Conservation (phyloP, 257 asterid genomes). For the Cordia subcordata region DNA sequence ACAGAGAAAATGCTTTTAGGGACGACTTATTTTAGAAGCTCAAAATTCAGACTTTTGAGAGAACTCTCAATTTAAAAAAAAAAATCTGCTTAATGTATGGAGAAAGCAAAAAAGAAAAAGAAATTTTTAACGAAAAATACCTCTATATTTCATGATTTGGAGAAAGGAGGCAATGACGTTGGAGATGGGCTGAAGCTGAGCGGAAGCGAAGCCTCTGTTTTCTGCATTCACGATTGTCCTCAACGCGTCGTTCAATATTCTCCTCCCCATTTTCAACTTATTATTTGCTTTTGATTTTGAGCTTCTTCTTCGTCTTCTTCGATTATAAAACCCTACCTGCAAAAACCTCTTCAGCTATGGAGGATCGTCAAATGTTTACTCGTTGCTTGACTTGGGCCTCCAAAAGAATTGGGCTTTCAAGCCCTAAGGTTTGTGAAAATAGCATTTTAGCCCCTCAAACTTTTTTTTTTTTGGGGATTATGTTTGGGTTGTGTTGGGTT, state of each 20-base stretch:
- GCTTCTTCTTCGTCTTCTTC: background rate
- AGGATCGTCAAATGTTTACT: background rate
- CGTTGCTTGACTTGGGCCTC: background rate
- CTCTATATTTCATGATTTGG: slow-evolving; percentile 92
- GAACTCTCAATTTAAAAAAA: too few relatives aligned
- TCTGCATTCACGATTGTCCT: slow-evolving; percentile 88
- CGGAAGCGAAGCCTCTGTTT: slow-evolving; percentile 79
- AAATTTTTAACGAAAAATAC: too few relatives aligned
- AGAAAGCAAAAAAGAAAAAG: too few relatives aligned
- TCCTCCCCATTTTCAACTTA: slow-evolving; percentile 69
- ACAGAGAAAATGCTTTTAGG: too few relatives aligned
- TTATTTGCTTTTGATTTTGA: background rate
- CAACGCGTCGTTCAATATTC: slow-evolving; percentile 81
- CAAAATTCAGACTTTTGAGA: too few relatives aligned
- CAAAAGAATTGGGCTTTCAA: too few relatives aligned
- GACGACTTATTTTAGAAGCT: too few relatives aligned
- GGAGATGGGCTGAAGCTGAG: slow-evolving; percentile 78
- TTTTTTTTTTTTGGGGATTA: too few relatives aligned
- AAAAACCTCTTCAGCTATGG: background rate
- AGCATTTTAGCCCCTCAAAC: too few relatives aligned
- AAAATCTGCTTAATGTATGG: too few relatives aligned
- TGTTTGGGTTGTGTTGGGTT: too few relatives aligned
- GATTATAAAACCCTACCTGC: background rate
- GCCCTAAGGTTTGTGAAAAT: too few relatives aligned
- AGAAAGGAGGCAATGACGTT: slow-evolving; percentile 77